Conservation (phyloP, 2,329 filamentous ascomycete species). For the Scedosporium minutisporum region DNA sequence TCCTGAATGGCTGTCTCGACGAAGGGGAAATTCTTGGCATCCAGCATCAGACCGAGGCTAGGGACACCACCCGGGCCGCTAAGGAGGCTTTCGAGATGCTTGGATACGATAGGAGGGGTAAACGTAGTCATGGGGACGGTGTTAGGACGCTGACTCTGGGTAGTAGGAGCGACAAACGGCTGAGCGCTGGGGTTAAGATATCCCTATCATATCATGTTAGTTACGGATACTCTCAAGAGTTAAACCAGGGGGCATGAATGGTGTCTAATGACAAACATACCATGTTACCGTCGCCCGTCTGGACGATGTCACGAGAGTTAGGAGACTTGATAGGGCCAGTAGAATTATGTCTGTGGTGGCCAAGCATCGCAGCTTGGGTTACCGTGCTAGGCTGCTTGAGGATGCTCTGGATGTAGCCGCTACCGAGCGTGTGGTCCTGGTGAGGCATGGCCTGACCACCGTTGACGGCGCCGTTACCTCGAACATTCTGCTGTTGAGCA, state of each 20-base stretch:
- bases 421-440: too few species aligned
- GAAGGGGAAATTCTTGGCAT: constrained; percentile 35
- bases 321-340: too few species aligned
- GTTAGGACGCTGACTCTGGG: too few species aligned
- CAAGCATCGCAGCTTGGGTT: too few species aligned
- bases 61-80: constrained; percentile 23
- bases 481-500: background rate
- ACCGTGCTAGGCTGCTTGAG: too few species aligned
- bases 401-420: too few species aligned
- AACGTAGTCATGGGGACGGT: background rate
- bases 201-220: too few species aligned
- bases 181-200: too few species aligned
- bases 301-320: background rate
- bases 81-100: constrained; percentile 26
- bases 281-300: background rate
- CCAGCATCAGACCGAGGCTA: constrained; percentile 23
- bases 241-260: background rate
- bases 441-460: too few species aligned
- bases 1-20: constrained; percentile 24
- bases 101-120: constrained; percentile 17
- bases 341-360: too few species aligned
- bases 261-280: background rate
- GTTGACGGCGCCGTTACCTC: too few species aligned
- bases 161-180: too few species aligned
- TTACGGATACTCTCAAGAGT: background rate